phyloP scores from a whole-genome alignment of 306 rosid genomes.

The Castanospermum australe region DNA sequence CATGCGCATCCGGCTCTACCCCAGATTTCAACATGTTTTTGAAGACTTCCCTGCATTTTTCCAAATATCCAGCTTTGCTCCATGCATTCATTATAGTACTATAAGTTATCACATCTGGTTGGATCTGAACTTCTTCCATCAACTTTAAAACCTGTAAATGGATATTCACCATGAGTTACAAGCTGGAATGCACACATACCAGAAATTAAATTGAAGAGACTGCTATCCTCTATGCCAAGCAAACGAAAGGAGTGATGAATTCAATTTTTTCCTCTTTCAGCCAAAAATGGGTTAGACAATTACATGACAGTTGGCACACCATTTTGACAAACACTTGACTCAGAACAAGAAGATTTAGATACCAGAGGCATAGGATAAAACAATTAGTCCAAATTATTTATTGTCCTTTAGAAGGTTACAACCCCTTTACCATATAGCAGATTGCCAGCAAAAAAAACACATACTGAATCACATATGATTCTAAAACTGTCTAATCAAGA shows the following conservation, averaged over 20 bases:
- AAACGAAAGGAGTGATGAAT: background rate
- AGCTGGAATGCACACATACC: background rate
- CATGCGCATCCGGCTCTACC: conserved; percentile 65
- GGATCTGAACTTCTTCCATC: conserved; percentile 62
- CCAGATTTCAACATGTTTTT: conserved; percentile 66
- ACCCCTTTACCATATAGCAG: background rate
- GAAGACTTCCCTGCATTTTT: conserved; percentile 58
- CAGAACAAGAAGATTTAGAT: background rate
- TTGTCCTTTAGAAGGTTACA: background rate
- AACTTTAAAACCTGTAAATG: conserved; percentile 55
- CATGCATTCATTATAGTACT: conserved; percentile 80
- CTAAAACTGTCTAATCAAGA: background rate
- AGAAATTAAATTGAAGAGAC: background rate
- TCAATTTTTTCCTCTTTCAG: background rate
- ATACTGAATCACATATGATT: background rate
- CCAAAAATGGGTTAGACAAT: background rate
- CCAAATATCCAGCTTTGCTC: conserved; percentile 78
- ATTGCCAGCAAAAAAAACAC: background rate
- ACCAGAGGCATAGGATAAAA: background rate
- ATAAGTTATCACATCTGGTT: conserved; percentile 68
- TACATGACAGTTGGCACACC: background rate
- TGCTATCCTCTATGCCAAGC: background rate
- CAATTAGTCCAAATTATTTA: background rate
- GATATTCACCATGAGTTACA: conserved; percentile 17
- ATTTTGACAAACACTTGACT: background rate